Conservation (phyloP, 1,284 basidiomycete genomes). For the Naganishia sp. region DNA sequence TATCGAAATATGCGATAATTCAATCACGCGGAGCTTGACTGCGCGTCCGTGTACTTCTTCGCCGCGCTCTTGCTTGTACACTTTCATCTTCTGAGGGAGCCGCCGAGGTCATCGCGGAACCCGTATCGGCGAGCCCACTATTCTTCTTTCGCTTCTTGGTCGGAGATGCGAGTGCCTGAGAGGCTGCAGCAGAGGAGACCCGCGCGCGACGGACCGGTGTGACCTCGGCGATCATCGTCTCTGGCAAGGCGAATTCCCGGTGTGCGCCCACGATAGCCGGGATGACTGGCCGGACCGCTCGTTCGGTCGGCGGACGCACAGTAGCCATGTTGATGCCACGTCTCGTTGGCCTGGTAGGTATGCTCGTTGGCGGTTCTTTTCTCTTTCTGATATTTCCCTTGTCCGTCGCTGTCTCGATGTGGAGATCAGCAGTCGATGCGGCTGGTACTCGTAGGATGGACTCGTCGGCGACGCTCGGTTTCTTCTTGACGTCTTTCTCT, state of each 20-base stretch:
- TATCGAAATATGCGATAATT: no score
- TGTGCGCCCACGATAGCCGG: not conserved
- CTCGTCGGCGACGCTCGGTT: no score
- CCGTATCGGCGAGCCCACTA: no score
- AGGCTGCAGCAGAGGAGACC: not conserved
- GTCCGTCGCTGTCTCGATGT: not conserved
- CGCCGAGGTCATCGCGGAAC: no score
- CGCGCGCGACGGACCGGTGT: constrained; percentile 3
- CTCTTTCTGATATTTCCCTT: constrained; percentile 7
- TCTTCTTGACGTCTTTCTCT: no score
- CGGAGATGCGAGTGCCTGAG: not conserved
- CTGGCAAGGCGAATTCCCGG: not conserved
- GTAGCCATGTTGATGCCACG: no score
- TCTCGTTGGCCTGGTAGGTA: no score
- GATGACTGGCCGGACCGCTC: constrained; percentile 9
- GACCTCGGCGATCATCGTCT: not conserved
- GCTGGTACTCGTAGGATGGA: no score
- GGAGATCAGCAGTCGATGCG: not conserved
- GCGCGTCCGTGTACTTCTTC: no score
- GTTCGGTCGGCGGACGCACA: not conserved
- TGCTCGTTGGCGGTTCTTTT: not conserved
- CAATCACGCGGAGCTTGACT: no score
- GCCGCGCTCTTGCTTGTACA: no score
- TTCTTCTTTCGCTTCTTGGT: constrained; percentile 16
- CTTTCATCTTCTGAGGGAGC: no score